Evolutionary conservation across 106 monocot species (phyloP).

Genomic region (Apostasia ramifera): DNA sequence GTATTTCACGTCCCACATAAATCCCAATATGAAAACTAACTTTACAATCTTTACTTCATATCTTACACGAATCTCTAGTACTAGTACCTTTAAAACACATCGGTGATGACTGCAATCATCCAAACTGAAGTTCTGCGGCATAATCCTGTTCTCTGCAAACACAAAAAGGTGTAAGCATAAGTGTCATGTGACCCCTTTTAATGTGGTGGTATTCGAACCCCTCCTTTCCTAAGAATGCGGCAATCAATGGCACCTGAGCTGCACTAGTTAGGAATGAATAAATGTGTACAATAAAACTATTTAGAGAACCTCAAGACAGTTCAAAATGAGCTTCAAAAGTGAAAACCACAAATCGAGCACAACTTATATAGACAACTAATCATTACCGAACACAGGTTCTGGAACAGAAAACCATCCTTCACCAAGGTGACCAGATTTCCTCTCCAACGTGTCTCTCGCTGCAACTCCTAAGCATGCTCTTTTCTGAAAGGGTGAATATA

Average conservation of each 20-base stretch:
- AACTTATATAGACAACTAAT: not conserved
- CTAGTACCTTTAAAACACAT: constrained; percentile 18
- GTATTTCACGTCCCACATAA: no score
- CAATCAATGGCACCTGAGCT: no score
- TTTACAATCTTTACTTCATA: no score
- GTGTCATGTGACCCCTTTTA: not conserved
- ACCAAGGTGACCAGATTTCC: constrained; percentile 23
- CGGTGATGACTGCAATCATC: constrained; percentile 8
- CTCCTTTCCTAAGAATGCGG: no score
- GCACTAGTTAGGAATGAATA: no score
- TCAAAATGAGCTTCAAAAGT: not conserved
- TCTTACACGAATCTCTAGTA: no score
- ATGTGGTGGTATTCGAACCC: no score
- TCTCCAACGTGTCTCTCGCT: constrained; percentile 12
- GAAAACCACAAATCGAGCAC: not conserved
- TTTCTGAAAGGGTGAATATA: constrained; percentile 30
- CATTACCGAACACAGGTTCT: constrained; percentile 23
- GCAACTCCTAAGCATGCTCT: constrained; percentile 26
- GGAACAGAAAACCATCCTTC: constrained; percentile 10
- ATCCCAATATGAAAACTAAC: no score
- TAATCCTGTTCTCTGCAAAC: constrained; percentile 15
- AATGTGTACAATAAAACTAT: no score
- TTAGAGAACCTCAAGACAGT: not conserved
- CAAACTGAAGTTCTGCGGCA: constrained; percentile 4
- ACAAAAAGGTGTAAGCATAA: not conserved